phyloP scores from a whole-genome alignment of 2,329 filamentous ascomycete species.

The Paecilomyces sp. region DNA sequence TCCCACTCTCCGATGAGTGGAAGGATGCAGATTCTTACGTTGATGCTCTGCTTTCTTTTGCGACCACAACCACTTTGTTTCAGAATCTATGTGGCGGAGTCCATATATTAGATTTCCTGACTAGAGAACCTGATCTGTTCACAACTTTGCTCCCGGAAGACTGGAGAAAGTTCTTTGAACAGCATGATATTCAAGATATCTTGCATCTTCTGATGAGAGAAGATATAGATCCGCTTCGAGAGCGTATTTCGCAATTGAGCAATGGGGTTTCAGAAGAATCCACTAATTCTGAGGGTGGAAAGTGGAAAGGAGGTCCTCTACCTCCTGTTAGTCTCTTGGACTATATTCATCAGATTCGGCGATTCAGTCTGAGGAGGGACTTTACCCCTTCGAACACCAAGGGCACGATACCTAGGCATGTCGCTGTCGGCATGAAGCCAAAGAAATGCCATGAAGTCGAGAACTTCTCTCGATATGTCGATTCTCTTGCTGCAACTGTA shows the following conservation, averaged over 20 bases:
- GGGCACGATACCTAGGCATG: conserved; percentile 48
- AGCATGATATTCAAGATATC: conserved; percentile 64
- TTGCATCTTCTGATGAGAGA: conserved; percentile 76
- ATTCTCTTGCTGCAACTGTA: conserved; percentile 55
- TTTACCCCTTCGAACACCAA: conserved; percentile 40
- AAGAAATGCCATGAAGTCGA: conserved; percentile 95
- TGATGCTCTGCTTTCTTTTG: conserved; percentile 68
- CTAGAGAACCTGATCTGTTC: conserved; percentile 75
- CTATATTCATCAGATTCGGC: conserved; percentile 67
- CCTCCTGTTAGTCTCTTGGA: conserved; percentile 55
- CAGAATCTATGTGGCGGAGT: conserved; percentile 93
- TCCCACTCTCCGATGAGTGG: conserved; percentile 69
- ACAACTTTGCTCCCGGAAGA: conserved; percentile 65
- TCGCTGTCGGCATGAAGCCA: conserved; percentile 85
- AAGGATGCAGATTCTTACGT: conserved; percentile 68
- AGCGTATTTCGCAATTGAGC: not conserved
- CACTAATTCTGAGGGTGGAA: conserved; percentile 2
- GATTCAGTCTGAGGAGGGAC: conserved; percentile 58
- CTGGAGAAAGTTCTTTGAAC: conserved; percentile 74
- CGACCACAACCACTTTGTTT: conserved; percentile 66
- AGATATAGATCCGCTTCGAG: conserved; percentile 49
- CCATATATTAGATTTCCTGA: conserved; percentile 95
- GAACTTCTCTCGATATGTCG: conserved; percentile 81
- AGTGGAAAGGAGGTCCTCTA: conserved; percentile 38
- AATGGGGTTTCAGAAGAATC: not conserved